These are phyloP conservation scores for Chytriomyces confervae DNA, from an alignment of 192 early-diverging fungal species.

Conservation along the genomic window DNA sequence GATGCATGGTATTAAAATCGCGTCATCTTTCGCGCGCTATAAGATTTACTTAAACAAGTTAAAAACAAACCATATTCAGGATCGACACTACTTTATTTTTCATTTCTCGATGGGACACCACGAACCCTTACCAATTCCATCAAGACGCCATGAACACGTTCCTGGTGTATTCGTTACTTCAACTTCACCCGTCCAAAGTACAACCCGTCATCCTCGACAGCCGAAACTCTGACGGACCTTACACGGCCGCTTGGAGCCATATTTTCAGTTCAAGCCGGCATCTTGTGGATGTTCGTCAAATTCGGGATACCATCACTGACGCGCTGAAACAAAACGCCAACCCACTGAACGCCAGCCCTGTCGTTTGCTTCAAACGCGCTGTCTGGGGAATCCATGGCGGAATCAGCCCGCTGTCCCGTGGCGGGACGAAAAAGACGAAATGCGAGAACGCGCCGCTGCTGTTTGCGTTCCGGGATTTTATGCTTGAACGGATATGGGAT, in stretches of 20 bases:
- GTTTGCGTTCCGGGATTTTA: conserved; percentile 33
- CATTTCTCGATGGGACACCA: conserved; percentile 38
- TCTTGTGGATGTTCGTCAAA: conserved; percentile 29
- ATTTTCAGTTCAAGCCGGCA: conserved; percentile 12
- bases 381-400: conserved; percentile 42
- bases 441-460: conserved; percentile 3
- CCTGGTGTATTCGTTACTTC: conserved; percentile 31
- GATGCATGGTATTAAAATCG: conserved; percentile 20
- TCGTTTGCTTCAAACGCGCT: conserved; percentile 19
- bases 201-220: conserved; percentile 37
- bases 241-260: conserved; percentile 27
- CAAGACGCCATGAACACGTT: conserved; percentile 41
- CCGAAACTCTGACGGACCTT: conserved; percentile 35
- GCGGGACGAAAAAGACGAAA: not conserved
- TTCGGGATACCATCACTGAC: not conserved
- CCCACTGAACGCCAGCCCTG: not conserved
- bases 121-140: conserved; percentile 43
- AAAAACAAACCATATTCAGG: conserved; percentile 5
- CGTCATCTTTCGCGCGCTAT: not conserved
- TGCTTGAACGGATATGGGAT: conserved; percentile 20
- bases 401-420: conserved; percentile 21
- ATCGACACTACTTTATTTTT: conserved; percentile 31
- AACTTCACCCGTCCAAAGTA: conserved; percentile 6
- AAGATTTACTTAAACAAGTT: not conserved
- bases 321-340: not conserved